Evolutionary conservation across 805 yeast species (phyloP).

Genomic region (Starmerella tilneyi): DNA sequence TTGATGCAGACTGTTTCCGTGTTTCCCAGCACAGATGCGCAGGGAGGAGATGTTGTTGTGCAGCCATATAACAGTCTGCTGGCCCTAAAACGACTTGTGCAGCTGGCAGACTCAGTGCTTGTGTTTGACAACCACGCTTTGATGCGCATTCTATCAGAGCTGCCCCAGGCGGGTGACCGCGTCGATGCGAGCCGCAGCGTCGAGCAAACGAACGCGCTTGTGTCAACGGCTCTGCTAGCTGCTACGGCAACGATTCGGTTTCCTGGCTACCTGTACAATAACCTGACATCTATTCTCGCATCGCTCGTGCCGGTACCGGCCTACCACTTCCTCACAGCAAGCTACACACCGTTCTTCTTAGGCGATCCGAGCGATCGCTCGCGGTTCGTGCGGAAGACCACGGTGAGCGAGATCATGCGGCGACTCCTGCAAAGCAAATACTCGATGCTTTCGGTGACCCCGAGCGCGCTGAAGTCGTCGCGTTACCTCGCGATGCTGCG

Average conservation of each 20-base stretch:
- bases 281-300: conserved; percentile 69
- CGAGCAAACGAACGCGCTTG: conserved; percentile 71
- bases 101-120: conserved; percentile 75
- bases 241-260: conserved; percentile 79
- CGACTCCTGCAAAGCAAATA: conserved; percentile 71
- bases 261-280: conserved; percentile 85
- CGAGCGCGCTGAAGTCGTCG: conserved; percentile 32
- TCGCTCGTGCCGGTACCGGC: conserved; percentile 79
- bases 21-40: conserved; percentile 60
- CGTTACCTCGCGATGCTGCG: conserved; percentile 61
- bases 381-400: conserved; percentile 53
- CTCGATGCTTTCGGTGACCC: conserved; percentile 49
- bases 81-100: conserved; percentile 70
- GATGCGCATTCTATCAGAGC: conserved; percentile 55
- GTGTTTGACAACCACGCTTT: conserved; percentile 87
- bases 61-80: conserved; percentile 90
- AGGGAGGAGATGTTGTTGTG: conserved; percentile 91
- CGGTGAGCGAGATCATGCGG: conserved; percentile 75
- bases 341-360: conserved; percentile 69
- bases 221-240: conserved; percentile 74
- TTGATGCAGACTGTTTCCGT: conserved; percentile 75
- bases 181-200: conserved; percentile 42
- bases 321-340: conserved; percentile 61
- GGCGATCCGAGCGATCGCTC: conserved; percentile 37
- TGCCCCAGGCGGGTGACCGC: conserved; percentile 34